Evolutionary conservation across 331 rosid species (phyloP).

Genomic region (Malus hybrid): DNA sequence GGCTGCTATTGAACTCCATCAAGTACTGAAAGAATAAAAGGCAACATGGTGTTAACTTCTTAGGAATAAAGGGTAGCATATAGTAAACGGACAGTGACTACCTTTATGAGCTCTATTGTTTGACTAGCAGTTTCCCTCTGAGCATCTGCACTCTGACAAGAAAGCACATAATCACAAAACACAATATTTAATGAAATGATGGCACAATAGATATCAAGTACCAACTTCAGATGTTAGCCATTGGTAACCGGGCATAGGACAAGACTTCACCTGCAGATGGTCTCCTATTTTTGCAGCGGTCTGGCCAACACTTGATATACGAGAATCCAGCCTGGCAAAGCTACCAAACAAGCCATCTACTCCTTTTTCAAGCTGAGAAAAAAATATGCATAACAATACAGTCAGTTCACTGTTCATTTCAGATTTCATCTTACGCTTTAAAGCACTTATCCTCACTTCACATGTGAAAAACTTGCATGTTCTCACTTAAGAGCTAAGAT

Average conservation of each 20-base stretch:
- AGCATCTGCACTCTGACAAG: slow-evolving; percentile 94
- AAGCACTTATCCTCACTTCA: slow-evolving; percentile 1
- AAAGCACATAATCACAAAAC: slow-evolving; percentile 23
- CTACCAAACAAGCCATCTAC: slow-evolving; percentile 96
- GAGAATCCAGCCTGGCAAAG: slow-evolving; percentile 96
- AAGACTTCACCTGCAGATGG: slow-evolving; percentile 84
- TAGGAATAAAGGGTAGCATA: slow-evolving; percentile 1
- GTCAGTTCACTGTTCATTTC: background rate
- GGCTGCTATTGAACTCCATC: slow-evolving; percentile 99
- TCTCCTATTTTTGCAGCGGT: slow-evolving; percentile 99
- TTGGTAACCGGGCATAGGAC: slow-evolving; percentile 16
- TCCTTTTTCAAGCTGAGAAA: slow-evolving; percentile 90
- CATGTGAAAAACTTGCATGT: background rate
- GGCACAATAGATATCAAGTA: background rate
- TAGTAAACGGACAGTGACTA: slow-evolving; percentile 23
- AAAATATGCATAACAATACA: background rate
- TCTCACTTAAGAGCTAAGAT: background rate
- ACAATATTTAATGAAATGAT: background rate
- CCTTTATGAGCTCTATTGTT: slow-evolving; percentile 94
- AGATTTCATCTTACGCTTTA: background rate
- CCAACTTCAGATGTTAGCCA: slow-evolving; percentile 4
- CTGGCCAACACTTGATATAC: slow-evolving; percentile 99
- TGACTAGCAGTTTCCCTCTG: slow-evolving; percentile 99
- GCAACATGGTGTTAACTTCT: slow-evolving; percentile 25
- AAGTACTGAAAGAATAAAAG: slow-evolving; percentile 69